Evolutionary conservation across 305 asterid species (phyloP), one percentile per base, ranked within the genome.

Genomic region (Ajuga reptans): DNA sequence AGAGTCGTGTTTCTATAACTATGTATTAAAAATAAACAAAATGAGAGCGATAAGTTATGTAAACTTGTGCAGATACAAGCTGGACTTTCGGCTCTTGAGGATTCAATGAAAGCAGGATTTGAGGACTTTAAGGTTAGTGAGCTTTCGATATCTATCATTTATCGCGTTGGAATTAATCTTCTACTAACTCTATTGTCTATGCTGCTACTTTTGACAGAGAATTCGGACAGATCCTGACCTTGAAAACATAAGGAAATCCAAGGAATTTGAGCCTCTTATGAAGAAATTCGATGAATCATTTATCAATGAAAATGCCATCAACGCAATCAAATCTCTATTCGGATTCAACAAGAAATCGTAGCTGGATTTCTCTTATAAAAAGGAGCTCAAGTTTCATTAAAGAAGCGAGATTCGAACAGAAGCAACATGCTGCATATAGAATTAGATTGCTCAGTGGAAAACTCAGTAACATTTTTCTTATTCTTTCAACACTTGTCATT

Each of bases 181-280:
- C 5, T 50, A 5, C 58, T 6, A 8, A 46, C 41, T 67, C 43
- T n/a, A 1, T 12, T 34, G n/a, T 16, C 9, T 69, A 10, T 64
- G 65, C 18, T 80, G 56, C 75, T 51, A 18, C 62, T 54, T 73
- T 53, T 31, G 47, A 58, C 87, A 90, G 97, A 88, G 98, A 80
- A 83, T 90, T 69, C 81, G 97, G 60, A 74, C 89, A 24, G 99
- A 93, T 69, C 96, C 95, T n/a, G 97, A 93, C 82, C 88, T 93
- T 64, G 95, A 77, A 31, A 87, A 83, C 55, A 17, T 90, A 71
- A 87, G 99, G 81, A 74, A 70, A 66, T 80, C 95, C 0, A 82
- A 81, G 57, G 92, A 79, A n/a, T 93, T 90, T 11, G 95, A 87
- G 24, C 74, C 87, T 47, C 95, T 93, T 21, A 17, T 93, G 86